These are phyloP conservation scores for Oehlia diaphana DNA, from an alignment of 192 early-diverging fungal genomes.

Conservation along the genomic window DNA sequence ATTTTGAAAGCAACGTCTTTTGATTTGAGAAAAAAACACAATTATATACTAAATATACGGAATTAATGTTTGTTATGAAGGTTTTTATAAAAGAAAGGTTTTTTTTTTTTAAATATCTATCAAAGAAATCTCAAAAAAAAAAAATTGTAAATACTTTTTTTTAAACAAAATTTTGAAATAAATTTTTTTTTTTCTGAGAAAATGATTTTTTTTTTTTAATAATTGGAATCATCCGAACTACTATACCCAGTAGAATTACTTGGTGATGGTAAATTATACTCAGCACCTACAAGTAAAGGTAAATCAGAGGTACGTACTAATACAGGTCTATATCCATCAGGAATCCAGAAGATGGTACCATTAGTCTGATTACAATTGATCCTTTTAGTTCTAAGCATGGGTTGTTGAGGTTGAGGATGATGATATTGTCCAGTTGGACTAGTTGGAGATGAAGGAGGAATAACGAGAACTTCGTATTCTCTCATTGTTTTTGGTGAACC, in stretches of 20 bases:
- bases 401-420: background rate
- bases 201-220: background rate
- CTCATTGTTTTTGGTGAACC: background rate
- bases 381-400: background rate
- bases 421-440: background rate
- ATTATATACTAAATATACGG: background rate
- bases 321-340: conserved; percentile 15
- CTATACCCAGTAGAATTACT: background rate
- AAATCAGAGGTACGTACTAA: conserved; percentile 16
- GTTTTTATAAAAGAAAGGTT: background rate
- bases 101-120: too few relatives aligned
- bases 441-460: background rate
- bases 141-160: background rate
- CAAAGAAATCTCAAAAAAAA: background rate
- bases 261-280: background rate
- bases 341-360: conserved; percentile 17
- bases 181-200: too few relatives aligned
- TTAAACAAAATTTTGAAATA: too few relatives aligned
- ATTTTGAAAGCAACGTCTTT: background rate
- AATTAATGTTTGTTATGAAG: background rate
- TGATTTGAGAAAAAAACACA: background rate
- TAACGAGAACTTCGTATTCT: conserved; percentile 26
- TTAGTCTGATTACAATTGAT: conserved; percentile 12
- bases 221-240: background rate
- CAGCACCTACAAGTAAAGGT: conserved; percentile 15